A percentile compares a stretch with the other conserved stretches of the same genome.
These are phyloP conservation scores for Nigrospora osmanthi DNA, from an alignment of 2,329 filamentous ascomycete species.

Conservation along the genomic window DNA sequence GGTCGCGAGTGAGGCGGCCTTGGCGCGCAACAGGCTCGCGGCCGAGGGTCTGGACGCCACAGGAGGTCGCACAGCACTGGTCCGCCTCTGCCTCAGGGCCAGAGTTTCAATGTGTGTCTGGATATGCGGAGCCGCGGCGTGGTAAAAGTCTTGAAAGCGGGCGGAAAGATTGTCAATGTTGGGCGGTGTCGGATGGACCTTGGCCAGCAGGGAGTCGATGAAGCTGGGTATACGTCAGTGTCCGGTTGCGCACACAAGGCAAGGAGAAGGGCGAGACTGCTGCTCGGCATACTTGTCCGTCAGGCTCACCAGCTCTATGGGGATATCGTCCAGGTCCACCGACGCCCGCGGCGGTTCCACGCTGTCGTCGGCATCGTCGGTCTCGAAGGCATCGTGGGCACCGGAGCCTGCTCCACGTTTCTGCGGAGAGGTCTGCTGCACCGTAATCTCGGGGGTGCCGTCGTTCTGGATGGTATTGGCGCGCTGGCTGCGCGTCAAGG, in stretches of 20 bases:
- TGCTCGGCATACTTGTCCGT: conserved; percentile 63
- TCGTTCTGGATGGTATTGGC: conserved; percentile 39
- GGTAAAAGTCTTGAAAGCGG: conserved; percentile 95
- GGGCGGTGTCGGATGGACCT: conserved; percentile 76
- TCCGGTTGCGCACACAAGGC: not conserved
- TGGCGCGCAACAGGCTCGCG: conserved; percentile 47
- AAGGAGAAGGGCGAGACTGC: not conserved
- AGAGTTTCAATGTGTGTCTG: conserved; percentile 79
- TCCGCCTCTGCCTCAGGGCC: conserved; percentile 65
- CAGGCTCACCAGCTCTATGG: conserved; percentile 85
- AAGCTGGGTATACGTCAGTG: conserved; percentile 49
- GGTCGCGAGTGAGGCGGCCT: conserved; percentile 44
- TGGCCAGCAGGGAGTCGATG: conserved; percentile 80
- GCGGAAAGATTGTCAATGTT: conserved; percentile 73
- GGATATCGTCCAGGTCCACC: conserved; percentile 78
- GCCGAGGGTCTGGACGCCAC: conserved; percentile 48
- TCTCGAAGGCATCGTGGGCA: conserved; percentile 44
- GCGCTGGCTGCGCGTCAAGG: conserved; percentile 29
- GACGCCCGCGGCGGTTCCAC: conserved; percentile 43
- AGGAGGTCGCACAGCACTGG: conserved; percentile 48
- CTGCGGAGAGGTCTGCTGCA: conserved; percentile 10
- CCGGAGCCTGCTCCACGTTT: conserved; percentile 14
- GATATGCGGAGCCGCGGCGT: conserved; percentile 71
- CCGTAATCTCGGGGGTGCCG: conserved; percentile 18
- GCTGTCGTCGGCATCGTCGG: conserved; percentile 34